These are phyloP conservation scores for Saccharum spontaneum DNA, from an alignment of 176 grass and related monocot genomes.

Conservation along the genomic window DNA sequence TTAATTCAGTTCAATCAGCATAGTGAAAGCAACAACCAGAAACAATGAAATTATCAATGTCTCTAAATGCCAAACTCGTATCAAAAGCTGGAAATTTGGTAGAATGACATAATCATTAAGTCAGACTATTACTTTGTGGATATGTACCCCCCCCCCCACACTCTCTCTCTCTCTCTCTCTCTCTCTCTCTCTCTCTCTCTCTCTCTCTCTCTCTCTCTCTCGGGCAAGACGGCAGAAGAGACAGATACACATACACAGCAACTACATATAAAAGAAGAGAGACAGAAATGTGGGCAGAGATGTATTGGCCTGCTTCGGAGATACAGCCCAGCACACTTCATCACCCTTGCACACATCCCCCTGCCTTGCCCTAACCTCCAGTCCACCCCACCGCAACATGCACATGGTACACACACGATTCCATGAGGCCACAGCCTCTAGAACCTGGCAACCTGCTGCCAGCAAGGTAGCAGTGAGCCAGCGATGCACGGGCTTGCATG, in stretches of 20 bases:
- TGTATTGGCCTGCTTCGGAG: neutral
- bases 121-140: neutral
- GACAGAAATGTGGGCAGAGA: neutral
- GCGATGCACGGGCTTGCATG: neutral
- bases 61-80: neutral
- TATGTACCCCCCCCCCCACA: too few relatives aligned
- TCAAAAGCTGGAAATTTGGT: neutral
- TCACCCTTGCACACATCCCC: neutral
- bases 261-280: neutral
- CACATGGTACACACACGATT: neutral
- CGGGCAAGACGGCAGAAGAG: neutral
- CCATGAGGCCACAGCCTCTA: neutral
- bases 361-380: neutral
- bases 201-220: too few relatives aligned
- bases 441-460: neutral
- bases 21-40: neutral
- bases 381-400: neutral
- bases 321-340: neutral
- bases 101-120: neutral
- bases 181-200: too few relatives aligned
- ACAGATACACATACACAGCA: neutral
- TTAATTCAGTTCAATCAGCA: conserved; percentile 20
- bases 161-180: too few relatives aligned
- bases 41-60: conserved; percentile 7
- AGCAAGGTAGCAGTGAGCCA: neutral